These are phyloP conservation scores for Penicillium ochrochloron DNA, from an alignment of 495 filamentous ascomycete genomes.

Conservation along the genomic window DNA sequence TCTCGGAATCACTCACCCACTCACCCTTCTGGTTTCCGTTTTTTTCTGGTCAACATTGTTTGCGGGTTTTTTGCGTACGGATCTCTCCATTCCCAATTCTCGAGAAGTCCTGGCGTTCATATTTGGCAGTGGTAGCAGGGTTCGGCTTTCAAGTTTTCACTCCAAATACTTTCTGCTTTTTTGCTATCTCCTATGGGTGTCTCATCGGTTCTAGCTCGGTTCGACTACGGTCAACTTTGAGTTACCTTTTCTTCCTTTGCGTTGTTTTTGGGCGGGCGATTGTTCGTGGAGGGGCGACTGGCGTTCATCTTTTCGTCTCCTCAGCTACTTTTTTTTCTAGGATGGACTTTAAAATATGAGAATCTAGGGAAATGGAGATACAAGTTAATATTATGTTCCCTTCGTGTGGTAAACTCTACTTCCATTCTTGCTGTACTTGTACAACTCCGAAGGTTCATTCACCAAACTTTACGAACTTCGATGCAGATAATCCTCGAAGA, in stretches of 20 bases:
- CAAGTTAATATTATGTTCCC: not conserved
- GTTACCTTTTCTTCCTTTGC: not conserved
- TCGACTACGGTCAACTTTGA: not conserved
- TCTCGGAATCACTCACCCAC: not conserved
- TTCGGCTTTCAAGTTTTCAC: not conserved
- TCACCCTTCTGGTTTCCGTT: not conserved
- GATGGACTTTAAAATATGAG: not conserved
- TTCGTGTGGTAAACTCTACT: not conserved
- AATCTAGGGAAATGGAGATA: not conserved
- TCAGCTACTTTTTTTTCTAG: not conserved
- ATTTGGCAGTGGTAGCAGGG: not conserved
- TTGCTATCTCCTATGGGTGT: not conserved
- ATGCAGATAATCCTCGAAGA: no score
- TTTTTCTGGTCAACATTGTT: conserved; percentile 1
- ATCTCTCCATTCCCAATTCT: not conserved
- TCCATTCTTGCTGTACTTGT: not conserved
- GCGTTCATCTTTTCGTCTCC: not conserved
- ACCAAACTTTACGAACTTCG: no score
- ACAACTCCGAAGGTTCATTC: no score
- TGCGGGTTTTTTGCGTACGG: conserved; percentile 1
- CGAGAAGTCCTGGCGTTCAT: conserved; percentile 3
- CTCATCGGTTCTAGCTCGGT: not conserved
- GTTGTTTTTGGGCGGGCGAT: not conserved
- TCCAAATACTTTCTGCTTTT: not conserved
- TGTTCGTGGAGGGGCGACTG: not conserved